Conservation (phyloP, 345 rosid species). For the Camelina neglecta region DNA sequence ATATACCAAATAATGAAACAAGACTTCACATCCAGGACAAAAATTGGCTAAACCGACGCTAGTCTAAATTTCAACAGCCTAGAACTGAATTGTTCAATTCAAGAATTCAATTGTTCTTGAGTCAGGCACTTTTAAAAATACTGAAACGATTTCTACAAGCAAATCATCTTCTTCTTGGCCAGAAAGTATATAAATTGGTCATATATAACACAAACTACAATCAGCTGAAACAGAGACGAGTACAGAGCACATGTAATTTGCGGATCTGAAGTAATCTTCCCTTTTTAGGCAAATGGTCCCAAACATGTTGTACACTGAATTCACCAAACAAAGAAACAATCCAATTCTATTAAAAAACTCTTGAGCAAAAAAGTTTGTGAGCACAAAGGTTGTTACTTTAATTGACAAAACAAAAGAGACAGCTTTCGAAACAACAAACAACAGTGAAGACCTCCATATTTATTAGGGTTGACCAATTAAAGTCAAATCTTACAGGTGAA, state of each 20-base stretch:
- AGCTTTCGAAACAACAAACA: not conserved
- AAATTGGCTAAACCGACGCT: not conserved
- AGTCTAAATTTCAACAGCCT: too few species aligned
- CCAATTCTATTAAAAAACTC: not conserved
- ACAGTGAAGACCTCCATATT: not conserved
- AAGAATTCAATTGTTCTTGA: conserved; percentile 1
- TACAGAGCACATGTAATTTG: conserved; percentile 12
- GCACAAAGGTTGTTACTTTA: not conserved
- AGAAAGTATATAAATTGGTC: not conserved
- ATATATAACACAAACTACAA: not conserved
- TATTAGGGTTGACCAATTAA: conserved; percentile 3
- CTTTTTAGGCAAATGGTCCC: conserved; percentile 31
- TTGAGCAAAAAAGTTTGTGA: not conserved
- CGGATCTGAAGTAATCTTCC: conserved; percentile 11
- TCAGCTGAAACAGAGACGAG: conserved; percentile 14
- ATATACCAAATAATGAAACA: not conserved
- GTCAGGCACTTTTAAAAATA: not conserved
- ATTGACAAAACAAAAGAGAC: not conserved
- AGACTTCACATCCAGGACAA: not conserved
- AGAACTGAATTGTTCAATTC: not conserved
- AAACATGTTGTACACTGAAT: conserved; percentile 8
- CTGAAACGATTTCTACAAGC: not conserved
- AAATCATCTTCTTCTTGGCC: not conserved
- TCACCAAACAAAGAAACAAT: conserved; percentile 23
- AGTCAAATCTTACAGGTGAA: conserved; percentile 14